These are phyloP conservation scores for Cyclocybe cylindracea DNA, from an alignment of 768 basidiomycete species.

Conservation along the genomic window DNA sequence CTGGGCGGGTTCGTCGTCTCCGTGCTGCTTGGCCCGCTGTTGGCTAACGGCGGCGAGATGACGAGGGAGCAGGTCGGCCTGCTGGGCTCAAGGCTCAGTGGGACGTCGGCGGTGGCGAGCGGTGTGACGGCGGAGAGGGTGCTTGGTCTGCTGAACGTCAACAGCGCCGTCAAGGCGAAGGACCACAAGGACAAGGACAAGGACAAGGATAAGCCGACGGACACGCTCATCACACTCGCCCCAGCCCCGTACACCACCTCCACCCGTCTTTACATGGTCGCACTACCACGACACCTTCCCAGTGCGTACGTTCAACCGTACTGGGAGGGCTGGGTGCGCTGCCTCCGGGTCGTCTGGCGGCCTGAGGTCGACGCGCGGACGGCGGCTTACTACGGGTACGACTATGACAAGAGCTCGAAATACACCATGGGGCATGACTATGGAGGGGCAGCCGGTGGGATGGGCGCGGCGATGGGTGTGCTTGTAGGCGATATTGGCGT, in stretches of 20 bases:
- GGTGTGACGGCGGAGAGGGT: neutral
- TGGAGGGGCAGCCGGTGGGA: no score
- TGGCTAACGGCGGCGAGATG: slow-evolving; percentile 3
- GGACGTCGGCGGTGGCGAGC: neutral
- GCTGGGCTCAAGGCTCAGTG: neutral
- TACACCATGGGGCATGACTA: no score
- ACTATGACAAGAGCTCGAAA: no score
- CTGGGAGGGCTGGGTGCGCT: slow-evolving; percentile 53
- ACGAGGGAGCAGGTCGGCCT: neutral
- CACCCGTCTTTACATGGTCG: no score
- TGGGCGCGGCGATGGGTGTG: no score
- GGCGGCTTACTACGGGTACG: no score
- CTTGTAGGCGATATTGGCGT: no score
- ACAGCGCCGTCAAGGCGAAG: no score
- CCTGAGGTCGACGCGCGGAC: slow-evolving; percentile 6
- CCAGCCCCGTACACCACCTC: no score
- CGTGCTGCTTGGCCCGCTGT: slow-evolving; percentile 7
- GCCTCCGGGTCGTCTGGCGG: slow-evolving; percentile 42
- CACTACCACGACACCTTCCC: slow-evolving; percentile 37
- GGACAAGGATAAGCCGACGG: neutral
- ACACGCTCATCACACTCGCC: slow-evolving; percentile 9
- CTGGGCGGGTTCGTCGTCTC: slow-evolving; percentile 12
- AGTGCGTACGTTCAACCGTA: slow-evolving; percentile 53
- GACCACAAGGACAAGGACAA: neutral
- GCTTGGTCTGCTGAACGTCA: no score